phyloP scores from a whole-genome alignment of 768 basidiomycete species.

The Cubamyces lactineus region DNA sequence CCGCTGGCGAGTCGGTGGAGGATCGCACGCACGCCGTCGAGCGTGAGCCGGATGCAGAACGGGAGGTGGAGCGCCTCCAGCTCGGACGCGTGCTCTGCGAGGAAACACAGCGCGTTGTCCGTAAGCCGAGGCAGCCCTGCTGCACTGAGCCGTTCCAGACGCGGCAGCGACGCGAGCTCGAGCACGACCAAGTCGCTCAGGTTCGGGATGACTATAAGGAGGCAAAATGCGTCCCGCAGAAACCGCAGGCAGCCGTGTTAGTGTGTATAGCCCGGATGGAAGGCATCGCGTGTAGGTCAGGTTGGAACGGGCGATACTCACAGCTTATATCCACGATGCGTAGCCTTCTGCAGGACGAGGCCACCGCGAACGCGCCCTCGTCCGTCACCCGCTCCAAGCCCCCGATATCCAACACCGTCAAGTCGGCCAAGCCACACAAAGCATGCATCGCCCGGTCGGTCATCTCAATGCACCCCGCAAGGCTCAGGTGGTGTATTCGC shows the following conservation, averaged over 20 bases:
- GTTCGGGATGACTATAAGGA: constrained; percentile 66
- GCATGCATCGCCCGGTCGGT: constrained; percentile 72
- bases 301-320: constrained; percentile 44
- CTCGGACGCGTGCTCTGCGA: constrained; percentile 69
- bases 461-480: constrained; percentile 77
- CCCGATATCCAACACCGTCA: constrained; percentile 81
- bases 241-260: neutral
- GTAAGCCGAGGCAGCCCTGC: constrained; percentile 83
- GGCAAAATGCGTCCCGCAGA: too few species aligned
- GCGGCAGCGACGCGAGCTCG: constrained; percentile 71
- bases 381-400: constrained; percentile 86
- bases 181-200: constrained; percentile 86
- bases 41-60: constrained; percentile 80
- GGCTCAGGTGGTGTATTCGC: constrained; percentile 70
- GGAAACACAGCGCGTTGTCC: constrained; percentile 77
- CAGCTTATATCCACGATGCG: constrained; percentile 87
- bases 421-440: constrained; percentile 69
- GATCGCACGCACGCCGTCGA: constrained; percentile 74
- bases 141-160: constrained; percentile 76
- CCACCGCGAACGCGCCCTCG: constrained; percentile 65
- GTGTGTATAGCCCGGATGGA: neutral
- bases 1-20: constrained; percentile 51
- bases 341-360: constrained; percentile 70
- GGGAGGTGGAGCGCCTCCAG: constrained; percentile 86
- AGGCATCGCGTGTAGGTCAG: neutral